Percentiles rank a stretch among this genome's conserved stretches.
Conservation (phyloP, 2,329 filamentous ascomycete genomes). For the Alternaria angustiovoidea region DNA sequence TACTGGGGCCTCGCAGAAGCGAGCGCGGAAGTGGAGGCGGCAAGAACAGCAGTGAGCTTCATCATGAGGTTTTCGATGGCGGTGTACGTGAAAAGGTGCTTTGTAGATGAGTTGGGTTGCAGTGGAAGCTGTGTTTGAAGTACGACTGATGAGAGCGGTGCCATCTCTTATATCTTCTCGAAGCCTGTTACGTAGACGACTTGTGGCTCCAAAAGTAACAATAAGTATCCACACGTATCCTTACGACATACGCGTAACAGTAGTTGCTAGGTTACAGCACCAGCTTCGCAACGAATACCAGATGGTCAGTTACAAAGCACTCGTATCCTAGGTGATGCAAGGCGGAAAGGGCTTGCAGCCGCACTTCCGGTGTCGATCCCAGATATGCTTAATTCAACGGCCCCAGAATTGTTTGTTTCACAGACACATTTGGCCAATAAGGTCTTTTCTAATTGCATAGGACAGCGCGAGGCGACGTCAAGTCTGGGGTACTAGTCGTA, state of each 20-base stretch:
- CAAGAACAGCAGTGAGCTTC: conserved; percentile 2
- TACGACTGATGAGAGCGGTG: not conserved
- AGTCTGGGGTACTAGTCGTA: not conserved
- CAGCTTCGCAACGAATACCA: not conserved
- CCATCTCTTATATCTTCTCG: not conserved
- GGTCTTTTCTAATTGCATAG: not conserved
- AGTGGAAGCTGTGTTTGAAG: not conserved
- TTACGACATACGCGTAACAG: not conserved
- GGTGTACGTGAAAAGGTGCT: not conserved
- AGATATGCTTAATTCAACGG: not conserved
- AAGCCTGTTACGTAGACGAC: not conserved
- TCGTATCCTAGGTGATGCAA: not conserved
- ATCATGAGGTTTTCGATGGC: not conserved
- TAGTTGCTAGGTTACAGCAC: not conserved
- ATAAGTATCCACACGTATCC: not conserved
- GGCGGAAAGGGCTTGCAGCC: not conserved
- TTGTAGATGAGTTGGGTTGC: not conserved
- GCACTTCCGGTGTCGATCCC: not conserved
- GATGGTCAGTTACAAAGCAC: not conserved
- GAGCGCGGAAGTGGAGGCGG: conserved; percentile 6
- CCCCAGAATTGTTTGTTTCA: not conserved
- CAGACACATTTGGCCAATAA: not conserved
- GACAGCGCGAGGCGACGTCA: not conserved
- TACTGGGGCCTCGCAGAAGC: conserved; percentile 19
- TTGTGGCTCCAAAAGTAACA: not conserved